Base-by-base conservation (phyloP, 2,329 filamentous ascomycete species). In the Esteya vermicola region DNA sequence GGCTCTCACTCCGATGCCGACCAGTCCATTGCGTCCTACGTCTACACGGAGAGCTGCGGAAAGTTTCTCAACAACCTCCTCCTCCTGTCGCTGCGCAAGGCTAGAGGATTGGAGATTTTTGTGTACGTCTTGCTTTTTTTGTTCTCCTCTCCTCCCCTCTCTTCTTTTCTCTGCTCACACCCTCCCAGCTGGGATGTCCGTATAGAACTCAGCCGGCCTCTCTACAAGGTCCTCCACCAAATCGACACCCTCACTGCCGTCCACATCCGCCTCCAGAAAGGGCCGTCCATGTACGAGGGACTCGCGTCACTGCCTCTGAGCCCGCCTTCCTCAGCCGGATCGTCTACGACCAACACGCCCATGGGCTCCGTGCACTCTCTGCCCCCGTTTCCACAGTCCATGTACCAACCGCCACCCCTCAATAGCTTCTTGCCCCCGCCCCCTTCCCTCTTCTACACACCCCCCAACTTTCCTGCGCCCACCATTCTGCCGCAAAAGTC, bases 1-100 rank as follows among this genome's bases (percentile, higher is more conserved):
- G 68, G 62, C 45, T 59, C 62, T 9, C 71, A 70, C 9, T 53
- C 59, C 39, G 70, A 69, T 52, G 69, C 64, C n/a, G 69, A 75
- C 47, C 51, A 57, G 16, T 62, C 67, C 19, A 73, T 74, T 49
- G 65, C 67, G 40, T 57, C 65, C 1, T 77, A 75, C 46, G 58
- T 68, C 8, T 70, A 70, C 49, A 68, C 58, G 41, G 55, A 63
- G 25, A 74, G 67, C 52, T 75, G 70, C 49, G 75, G 74, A 38
- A 78, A 75, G 56, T 76, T 79, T 42, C 63, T 80, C 53, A 79
- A 75, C 47, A 76, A 72, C 0, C 54, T 80, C 32, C 54, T 80
- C 6, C 62, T 69, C 23, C 50, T 77, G 50, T 67, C 71, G 1
- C 51, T 80, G 44, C 70, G 67, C 48, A 72, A 69, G 47, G 65